These are phyloP conservation scores for Suillus plorans DNA, from an alignment of 768 basidiomycete genomes.

Conservation along the genomic window DNA sequence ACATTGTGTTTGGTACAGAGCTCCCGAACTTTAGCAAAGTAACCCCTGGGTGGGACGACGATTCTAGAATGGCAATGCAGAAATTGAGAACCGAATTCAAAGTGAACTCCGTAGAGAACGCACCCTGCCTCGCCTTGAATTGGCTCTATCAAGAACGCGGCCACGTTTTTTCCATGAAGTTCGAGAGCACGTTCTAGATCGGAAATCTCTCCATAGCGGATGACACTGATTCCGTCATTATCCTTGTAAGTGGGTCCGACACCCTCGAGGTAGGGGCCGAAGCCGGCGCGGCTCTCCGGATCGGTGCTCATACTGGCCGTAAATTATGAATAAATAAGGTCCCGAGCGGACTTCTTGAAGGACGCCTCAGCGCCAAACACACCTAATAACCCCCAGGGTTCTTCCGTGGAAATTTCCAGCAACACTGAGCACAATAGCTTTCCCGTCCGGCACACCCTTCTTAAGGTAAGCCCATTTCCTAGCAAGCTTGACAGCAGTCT, in stretches of 20 bases:
- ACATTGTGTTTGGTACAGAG: conserved; percentile 93
- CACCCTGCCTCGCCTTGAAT: conserved; percentile 99
- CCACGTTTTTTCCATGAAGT: conserved; percentile 76
- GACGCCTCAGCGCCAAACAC: conserved; percentile 14
- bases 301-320: conserved; percentile 85
- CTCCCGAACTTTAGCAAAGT: conserved; percentile 71
- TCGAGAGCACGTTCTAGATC: conserved; percentile 85
- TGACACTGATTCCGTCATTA: conserved; percentile 44
- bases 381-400: conserved; percentile 87
- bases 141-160: conserved; percentile 94
- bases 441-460: conserved; percentile 78
- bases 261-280: conserved; percentile 85
- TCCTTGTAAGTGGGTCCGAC: conserved; percentile 80
- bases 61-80: conserved; percentile 51
- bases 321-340: conserved; percentile 15
- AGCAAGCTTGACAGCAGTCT: conserved; percentile 94
- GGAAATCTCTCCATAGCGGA: conserved; percentile 80
- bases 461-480: conserved; percentile 95
- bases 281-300: conserved; percentile 81
- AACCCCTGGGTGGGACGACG: conserved; percentile 87
- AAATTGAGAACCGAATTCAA: neutral
- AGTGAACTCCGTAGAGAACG: conserved; percentile 26
- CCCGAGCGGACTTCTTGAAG: neutral
- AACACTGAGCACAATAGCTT: conserved; percentile 84
- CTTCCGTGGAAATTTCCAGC: conserved; percentile 96